Conservation (phyloP, 2,329 filamentous ascomycete genomes). For the Daldinia sp. region DNA sequence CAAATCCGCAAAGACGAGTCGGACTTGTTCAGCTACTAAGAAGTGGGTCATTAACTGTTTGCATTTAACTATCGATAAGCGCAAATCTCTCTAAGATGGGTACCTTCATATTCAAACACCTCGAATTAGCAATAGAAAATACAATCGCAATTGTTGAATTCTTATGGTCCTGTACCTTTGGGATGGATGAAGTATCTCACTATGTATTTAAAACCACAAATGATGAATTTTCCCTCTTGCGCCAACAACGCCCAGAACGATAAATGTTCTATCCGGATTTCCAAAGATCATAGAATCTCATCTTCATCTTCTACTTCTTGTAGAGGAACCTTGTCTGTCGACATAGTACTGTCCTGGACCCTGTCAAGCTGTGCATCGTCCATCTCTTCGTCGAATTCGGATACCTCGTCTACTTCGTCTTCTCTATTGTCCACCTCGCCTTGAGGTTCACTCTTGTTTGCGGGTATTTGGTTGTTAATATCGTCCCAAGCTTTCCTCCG, state of each 20-base stretch:
- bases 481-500: slow-evolving; percentile 70
- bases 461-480: slow-evolving; percentile 61
- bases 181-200: neutral
- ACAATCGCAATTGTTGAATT: neutral
- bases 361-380: slow-evolving; percentile 39
- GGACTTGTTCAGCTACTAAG: neutral
- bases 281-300: slow-evolving; percentile 40
- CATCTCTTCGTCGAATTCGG: slow-evolving; percentile 47
- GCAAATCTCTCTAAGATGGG: neutral
- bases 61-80: slow-evolving; percentile 3
- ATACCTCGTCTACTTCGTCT: slow-evolving; percentile 40
- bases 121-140: neutral
- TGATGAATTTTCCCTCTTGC: slow-evolving; percentile 9
- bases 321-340: slow-evolving; percentile 17
- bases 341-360: slow-evolving; percentile 7
- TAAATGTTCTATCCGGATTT: neutral
- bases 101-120: slow-evolving; percentile 1
- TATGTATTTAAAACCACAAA: slow-evolving; percentile 11
- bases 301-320: slow-evolving; percentile 41
- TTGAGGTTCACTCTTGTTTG: slow-evolving; percentile 26
- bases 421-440: slow-evolving; percentile 32
- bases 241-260: slow-evolving; percentile 24
- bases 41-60: neutral
- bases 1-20: neutral
- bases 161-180: neutral